phyloP scores from a whole-genome alignment of 768 basidiomycete genomes.

The Omphalotus guepiniiformis region DNA sequence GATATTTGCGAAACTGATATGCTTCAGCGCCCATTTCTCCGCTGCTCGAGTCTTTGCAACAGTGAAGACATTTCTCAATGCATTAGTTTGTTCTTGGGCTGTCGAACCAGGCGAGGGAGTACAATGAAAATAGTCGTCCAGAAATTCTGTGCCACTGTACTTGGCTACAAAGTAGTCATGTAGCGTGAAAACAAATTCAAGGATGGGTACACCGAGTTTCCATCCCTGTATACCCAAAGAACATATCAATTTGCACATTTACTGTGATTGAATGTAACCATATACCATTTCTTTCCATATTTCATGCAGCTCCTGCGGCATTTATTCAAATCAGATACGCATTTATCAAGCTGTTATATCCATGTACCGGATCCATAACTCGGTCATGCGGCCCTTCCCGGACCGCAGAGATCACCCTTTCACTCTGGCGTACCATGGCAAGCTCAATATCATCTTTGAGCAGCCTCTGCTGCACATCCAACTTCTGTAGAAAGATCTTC shows the following conservation, averaged over 20 bases:
- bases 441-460: not conserved
- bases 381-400: slow-evolving; percentile 1
- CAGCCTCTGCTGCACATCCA: not conserved
- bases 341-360: not conserved
- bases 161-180: slow-evolving; percentile 7
- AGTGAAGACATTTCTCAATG: not conserved
- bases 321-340: not conserved
- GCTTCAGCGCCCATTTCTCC: slow-evolving; percentile 5
- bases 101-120: not conserved
- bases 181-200: slow-evolving; percentile 4
- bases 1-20: slow-evolving; percentile 2
- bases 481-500: not conserved
- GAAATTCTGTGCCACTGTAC: not conserved
- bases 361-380: slow-evolving; percentile 2
- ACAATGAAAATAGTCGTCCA: not conserved
- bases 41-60: not conserved
- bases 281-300: slow-evolving; percentile 8
- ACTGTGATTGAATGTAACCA: not conserved
- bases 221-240: not conserved
- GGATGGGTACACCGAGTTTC: slow-evolving; percentile 2
- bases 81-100: not conserved
- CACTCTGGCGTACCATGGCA: not conserved
- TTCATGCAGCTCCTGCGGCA: not conserved
- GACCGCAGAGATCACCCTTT: not conserved
- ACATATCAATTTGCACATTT: not conserved